phyloP scores from a whole-genome alignment of 371 early-diverging fungal genomes.

The Rhizopus stolonifer region DNA sequence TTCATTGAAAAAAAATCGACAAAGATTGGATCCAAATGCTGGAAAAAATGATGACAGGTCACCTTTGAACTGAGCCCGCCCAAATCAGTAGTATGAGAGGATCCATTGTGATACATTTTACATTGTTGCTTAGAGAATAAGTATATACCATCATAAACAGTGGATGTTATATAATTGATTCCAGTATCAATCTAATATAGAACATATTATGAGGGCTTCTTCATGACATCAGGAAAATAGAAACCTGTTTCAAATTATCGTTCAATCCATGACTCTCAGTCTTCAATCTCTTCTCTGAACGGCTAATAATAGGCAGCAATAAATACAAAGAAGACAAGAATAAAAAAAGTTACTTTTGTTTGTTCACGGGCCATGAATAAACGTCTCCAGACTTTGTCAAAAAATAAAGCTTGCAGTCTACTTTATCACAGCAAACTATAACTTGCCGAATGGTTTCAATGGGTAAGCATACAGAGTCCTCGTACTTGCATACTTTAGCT shows the following conservation, averaged over 20 bases:
- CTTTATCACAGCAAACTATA: background rate
- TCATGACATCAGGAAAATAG: background rate
- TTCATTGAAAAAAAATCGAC: constrained; percentile 2
- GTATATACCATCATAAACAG: background rate
- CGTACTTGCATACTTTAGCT: background rate
- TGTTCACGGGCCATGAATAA: background rate
- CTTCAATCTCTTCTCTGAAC: background rate
- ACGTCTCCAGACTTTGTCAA: background rate
- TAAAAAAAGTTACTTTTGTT: background rate
- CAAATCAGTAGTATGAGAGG: background rate
- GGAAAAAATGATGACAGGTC: background rate
- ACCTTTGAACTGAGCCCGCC: constrained; percentile 3
- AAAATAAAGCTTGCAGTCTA: background rate
- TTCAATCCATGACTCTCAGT: background rate
- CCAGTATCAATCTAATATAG: background rate
- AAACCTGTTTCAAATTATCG: background rate
- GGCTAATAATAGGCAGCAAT: background rate
- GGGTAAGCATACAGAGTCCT: background rate
- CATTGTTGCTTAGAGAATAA: background rate
- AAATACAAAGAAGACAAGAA: background rate
- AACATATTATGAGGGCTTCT: background rate
- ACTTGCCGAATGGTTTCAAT: background rate
- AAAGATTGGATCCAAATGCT: constrained; percentile 1
- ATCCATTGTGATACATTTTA: background rate
- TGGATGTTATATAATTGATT: background rate